Percentiles rank a stretch among this genome's conserved stretches.
These are phyloP conservation scores for Suillus alpinus DNA, from an alignment of 768 basidiomycete genomes.

Conservation along the genomic window DNA sequence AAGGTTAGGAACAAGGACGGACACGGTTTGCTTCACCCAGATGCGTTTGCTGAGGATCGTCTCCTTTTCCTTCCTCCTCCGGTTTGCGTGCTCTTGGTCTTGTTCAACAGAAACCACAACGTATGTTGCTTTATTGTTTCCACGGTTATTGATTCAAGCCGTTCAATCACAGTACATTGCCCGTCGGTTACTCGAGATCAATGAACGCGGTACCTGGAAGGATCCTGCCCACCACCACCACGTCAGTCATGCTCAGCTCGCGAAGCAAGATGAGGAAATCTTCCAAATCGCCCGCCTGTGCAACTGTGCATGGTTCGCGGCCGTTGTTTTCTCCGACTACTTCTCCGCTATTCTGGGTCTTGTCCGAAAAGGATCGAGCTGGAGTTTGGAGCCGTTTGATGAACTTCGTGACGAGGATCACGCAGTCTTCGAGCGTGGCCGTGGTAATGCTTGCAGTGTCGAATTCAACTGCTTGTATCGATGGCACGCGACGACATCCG, in stretches of 20 bases:
- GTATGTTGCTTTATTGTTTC: conserved; percentile 38
- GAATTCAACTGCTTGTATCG: conserved; percentile 89
- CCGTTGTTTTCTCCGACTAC: conserved; percentile 80
- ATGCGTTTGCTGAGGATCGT: conserved; percentile 77
- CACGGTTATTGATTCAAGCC: background rate
- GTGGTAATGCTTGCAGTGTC: conserved; percentile 79
- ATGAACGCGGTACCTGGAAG: conserved; percentile 64
- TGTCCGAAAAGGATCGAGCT: conserved; percentile 67
- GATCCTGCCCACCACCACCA: conserved; percentile 51
- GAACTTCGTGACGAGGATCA: conserved; percentile 67
- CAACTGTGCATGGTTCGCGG: conserved; percentile 80
- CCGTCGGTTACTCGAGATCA: conserved; percentile 72
- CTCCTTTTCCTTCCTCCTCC: conserved; percentile 78
- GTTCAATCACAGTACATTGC: conserved; percentile 64
- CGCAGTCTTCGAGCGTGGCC: conserved; percentile 70
- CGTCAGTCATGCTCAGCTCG: conserved; percentile 30
- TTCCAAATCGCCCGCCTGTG: conserved; percentile 79
- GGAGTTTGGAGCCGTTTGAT: conserved; percentile 75
- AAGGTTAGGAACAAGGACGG: conserved; percentile 57
- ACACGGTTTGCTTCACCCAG: conserved; percentile 62
- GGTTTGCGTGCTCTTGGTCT: conserved; percentile 68
- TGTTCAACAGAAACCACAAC: conserved; percentile 91
- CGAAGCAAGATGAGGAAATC: conserved; percentile 70
- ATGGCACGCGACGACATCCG: conserved; percentile 81
- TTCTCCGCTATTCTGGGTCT: conserved; percentile 80